Evolutionary conservation across 352 stramenopile genomes (phyloP), one percentile per base, ranked within the genome.

Genomic region (Thalassiosira hispida): DNA sequence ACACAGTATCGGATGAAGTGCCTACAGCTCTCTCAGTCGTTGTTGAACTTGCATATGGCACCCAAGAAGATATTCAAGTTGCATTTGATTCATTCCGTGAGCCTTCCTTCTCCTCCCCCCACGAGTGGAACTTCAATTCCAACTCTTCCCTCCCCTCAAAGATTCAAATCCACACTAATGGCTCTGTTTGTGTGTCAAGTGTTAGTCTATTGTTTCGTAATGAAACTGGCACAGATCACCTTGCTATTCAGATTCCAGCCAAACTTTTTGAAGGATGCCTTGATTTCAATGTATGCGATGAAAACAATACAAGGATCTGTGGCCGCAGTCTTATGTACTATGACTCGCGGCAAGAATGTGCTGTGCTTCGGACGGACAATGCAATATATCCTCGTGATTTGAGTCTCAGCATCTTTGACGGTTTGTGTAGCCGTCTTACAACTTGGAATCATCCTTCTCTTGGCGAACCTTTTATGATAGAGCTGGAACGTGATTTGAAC

Each of bases 221-320:
- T 56, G n/a, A 55, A 16, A 68, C 59, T 46, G 40, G 44, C 6
- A 3, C 14, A 29, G 44, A 53, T 35, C 44, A 51, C 16, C 18
- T 68, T 40, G 33, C 22, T 12, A 6, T 53, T 35, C 27, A 8
- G 23, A 55, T 68, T 42, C 59, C 38, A 55, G 59, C 42, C 6
- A 42, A 16, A 22, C 59, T 68, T 27, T 68, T 68, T 40, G 59
- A 52, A 25, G 59, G 23, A 25, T 68, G 59, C n/a, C 18, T 68
- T 38, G 44, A 42, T 20, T 55, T 42, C 14, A 68, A 68, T 68
- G 59, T 68, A 2, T 68, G 59, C 23, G 14, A 35, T 55, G 44
- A 51, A 42, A 23, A 33, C 38, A 14, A 55, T 27, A 33, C 40
- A 33, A n/a, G 9, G 8, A 27, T 53, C 1, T 68, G 38, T 56